Percentiles rank a stretch among this genome's conserved stretches.
These are phyloP conservation scores for Coprinopsis cinerea DNA, from an alignment of 768 basidiomycete species.

Conservation along the genomic window DNA sequence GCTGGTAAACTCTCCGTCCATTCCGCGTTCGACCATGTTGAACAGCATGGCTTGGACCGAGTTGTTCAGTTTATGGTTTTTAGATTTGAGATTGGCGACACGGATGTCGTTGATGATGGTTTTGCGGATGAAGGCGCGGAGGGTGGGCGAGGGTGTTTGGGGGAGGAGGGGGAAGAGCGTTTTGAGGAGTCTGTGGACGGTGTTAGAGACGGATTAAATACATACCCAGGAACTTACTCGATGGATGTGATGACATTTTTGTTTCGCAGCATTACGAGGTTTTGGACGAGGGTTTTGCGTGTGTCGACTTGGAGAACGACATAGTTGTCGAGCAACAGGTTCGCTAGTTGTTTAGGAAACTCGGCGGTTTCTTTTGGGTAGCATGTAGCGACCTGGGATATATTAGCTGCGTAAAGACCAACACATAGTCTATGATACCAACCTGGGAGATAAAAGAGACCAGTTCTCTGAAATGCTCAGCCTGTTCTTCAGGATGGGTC, in stretches of 20 bases:
- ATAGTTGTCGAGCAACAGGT: constrained; percentile 75
- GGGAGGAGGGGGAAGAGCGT: constrained; percentile 93
- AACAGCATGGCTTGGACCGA: constrained; percentile 96
- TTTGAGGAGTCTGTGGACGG: constrained; percentile 65
- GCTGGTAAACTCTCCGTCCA: constrained; percentile 73
- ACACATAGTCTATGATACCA: constrained; percentile 7
- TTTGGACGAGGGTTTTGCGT: constrained; percentile 80
- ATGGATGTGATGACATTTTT: constrained; percentile 90
- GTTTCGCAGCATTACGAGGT: constrained; percentile 88
- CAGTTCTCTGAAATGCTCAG: constrained; percentile 79
- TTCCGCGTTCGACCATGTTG: constrained; percentile 90
- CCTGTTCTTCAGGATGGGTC: constrained; percentile 79
- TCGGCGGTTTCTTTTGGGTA: constrained; percentile 88
- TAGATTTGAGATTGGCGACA: constrained; percentile 80
- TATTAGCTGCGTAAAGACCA: background rate
- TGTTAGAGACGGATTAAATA: constrained; percentile 5
- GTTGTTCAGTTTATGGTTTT: constrained; percentile 94
- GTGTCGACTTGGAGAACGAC: constrained; percentile 72
- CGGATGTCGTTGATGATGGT: constrained; percentile 93
- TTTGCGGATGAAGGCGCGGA: constrained; percentile 83
- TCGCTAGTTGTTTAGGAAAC: constrained; percentile 76
- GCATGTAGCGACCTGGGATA: constrained; percentile 72
- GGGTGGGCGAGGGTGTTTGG: constrained; percentile 79
- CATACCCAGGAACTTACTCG: constrained; percentile 51
- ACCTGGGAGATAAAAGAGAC: constrained; percentile 90